phyloP scores from a whole-genome alignment of 2,329 filamentous ascomycete genomes.

The Ophiostoma pallidulum region DNA sequence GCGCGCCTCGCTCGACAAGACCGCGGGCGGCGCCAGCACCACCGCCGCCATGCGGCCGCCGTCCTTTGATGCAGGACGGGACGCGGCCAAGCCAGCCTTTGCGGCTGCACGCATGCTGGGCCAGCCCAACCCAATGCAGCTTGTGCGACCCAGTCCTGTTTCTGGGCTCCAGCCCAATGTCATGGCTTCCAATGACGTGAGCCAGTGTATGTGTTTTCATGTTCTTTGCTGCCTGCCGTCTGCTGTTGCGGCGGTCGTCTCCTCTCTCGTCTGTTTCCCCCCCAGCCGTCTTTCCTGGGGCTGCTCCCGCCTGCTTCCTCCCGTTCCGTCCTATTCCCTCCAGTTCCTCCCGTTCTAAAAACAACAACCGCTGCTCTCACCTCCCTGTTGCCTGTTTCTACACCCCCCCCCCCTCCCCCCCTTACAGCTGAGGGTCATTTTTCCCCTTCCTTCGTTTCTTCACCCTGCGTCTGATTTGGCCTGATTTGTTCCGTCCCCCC shows the following conservation, averaged over 20 bases:
- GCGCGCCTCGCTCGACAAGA: constrained; percentile 47
- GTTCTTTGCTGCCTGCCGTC: not conserved
- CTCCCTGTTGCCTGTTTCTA: too few relatives aligned
- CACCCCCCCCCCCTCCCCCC: too few relatives aligned
- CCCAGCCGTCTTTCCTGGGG: not conserved
- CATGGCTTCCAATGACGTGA: constrained; percentile 51
- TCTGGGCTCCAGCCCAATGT: constrained; percentile 56
- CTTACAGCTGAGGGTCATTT: too few relatives aligned
- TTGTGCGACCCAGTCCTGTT: constrained; percentile 62
- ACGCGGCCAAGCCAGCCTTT: constrained; percentile 35
- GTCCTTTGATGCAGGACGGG: constrained; percentile 29
- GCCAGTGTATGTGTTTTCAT: constrained; percentile 56
- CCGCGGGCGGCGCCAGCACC: constrained; percentile 17
- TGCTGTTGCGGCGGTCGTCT: not conserved
- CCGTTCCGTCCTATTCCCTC: too few relatives aligned
- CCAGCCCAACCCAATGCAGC: constrained; percentile 48
- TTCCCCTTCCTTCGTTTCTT: too few relatives aligned
- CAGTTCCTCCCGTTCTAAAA: too few relatives aligned
- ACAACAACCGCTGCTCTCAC: too few relatives aligned
- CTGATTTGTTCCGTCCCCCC: too few relatives aligned
- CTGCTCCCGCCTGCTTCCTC: too few relatives aligned
- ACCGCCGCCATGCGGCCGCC: constrained; percentile 48
- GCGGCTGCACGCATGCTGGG: constrained; percentile 32
- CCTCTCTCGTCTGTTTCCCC: constrained; percentile 3
- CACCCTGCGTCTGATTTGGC: too few relatives aligned